phyloP scores from a whole-genome alignment of 2,329 filamentous ascomycete species.

The Fusarium sp. region DNA sequence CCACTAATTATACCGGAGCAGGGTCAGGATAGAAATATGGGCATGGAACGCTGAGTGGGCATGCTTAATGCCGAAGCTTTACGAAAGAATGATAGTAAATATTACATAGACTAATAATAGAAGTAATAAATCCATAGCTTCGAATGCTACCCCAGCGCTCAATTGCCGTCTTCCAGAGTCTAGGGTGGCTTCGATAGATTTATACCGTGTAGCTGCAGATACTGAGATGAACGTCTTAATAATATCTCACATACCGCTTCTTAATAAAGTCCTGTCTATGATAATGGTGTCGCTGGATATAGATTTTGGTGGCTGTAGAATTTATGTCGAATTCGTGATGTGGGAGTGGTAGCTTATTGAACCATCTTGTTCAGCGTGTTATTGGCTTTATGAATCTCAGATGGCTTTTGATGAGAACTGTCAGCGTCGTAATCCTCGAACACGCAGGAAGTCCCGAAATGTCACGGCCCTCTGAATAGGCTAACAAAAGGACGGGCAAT shows the following conservation, averaged over 20 bases:
- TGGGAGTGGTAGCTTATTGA: too few species aligned
- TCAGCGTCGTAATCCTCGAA: too few species aligned
- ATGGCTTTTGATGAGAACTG: not conserved
- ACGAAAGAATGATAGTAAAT: not conserved
- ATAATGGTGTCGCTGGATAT: too few species aligned
- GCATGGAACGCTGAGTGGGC: not conserved
- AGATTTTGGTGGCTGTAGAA: accelerated
- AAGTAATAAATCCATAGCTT: not conserved
- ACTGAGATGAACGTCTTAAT: too few species aligned
- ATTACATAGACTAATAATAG: not conserved
- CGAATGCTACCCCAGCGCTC: not conserved
- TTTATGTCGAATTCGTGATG: not conserved
- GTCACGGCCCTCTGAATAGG: accelerated
- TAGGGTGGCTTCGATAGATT: not conserved
- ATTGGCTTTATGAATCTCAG: not conserved
- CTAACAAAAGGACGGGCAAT: not conserved
- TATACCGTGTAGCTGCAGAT: too few species aligned
- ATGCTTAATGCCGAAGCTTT: not conserved
- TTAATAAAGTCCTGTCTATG: too few species aligned
- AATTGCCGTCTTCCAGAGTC: not conserved
- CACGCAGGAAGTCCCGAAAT: too few species aligned
- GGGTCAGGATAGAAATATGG: not conserved
- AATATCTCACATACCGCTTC: not conserved
- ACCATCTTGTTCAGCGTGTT: not conserved
- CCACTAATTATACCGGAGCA: not conserved